Percentiles rank a stretch among this genome's conserved stretches.
phyloP scores from a whole-genome alignment of 495 filamentous ascomycete species.

The Aspergillus cavernicola region DNA sequence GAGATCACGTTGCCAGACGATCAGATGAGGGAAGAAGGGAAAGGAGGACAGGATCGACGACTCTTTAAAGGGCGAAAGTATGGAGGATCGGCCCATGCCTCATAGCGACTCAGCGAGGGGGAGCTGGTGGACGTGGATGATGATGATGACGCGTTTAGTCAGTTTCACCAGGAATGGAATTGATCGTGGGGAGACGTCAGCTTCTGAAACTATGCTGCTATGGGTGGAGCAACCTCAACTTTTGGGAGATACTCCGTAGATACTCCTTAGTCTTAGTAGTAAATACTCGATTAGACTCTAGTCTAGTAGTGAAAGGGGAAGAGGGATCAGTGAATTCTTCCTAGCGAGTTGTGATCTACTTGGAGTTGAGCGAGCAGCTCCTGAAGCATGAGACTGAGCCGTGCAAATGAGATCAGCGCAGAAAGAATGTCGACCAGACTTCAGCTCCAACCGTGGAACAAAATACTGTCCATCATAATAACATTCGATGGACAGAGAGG shows the following conservation, averaged over 20 bases:
- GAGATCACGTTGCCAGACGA: not conserved
- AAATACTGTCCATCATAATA: no score
- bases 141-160: conserved; percentile 9
- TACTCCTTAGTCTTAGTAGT: no score
- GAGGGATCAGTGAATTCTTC: no score
- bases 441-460: no score
- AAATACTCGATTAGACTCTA: no score
- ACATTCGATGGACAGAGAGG: no score
- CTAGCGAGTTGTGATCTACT: no score
- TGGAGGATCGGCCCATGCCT: conserved; percentile 3
- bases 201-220: not conserved
- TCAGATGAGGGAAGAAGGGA: not conserved
- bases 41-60: not conserved
- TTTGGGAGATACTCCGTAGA: no score
- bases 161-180: not conserved
- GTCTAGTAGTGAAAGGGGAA: no score
- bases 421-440: conserved; percentile 1
- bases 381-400: no score
- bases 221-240: not conserved
- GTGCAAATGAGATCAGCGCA: no score
- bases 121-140: not conserved
- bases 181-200: conserved; percentile 4
- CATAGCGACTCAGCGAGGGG: not conserved
- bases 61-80: not conserved
- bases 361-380: no score